Evolutionary conservation across 805 yeast genomes (phyloP), one percentile per base, ranked within the genome.

Genomic region (Saturnispora sanitii): DNA sequence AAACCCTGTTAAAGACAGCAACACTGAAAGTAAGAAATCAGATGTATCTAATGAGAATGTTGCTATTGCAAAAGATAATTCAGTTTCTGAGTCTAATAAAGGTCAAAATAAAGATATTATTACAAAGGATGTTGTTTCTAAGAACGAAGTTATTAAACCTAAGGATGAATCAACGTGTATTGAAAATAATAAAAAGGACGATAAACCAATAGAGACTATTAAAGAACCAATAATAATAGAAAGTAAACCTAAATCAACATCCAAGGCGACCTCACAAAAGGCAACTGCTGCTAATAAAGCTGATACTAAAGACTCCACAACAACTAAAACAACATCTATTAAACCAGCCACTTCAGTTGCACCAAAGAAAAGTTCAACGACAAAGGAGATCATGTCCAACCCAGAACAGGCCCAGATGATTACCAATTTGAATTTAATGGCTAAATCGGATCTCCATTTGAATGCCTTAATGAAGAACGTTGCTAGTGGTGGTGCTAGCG

Each of bases 371-470:
- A 25, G 27, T 25, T 25, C 27, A n/a, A n/a, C n/a, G n/a, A n/a
- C n/a, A n/a, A 54, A 53, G 42, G 49, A 54, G 48, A 37, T 56
- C 42, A 51, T 47, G 62, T 63, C 52, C 44, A 64, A 81, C 4
- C 73, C 76, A 2, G 82, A 77, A 38, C 81, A 82, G 52, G 80
- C 81, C 32, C 75, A 81, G 46, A 85, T 90, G 83, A 86, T 90
- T 49, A 77, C 82, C 4, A 83, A 86, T 50, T 69, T 90, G 53
- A 88, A 88, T 53, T 68, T 81, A 1, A 77, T 90, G 60, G 96
- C 96, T 0, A 71, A 81, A 31, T 67, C 69, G 4, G 94, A 87
- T 52, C 68, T 75, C 0, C 69, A 77, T 4, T 60, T 90, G 37
- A 81, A 77, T 47, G 61, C 70, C 1, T 62, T 90, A 39, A 87